phyloP scores from a whole-genome alignment of 2,329 filamentous ascomycete species.

The Hymenoscyphus albidus region DNA sequence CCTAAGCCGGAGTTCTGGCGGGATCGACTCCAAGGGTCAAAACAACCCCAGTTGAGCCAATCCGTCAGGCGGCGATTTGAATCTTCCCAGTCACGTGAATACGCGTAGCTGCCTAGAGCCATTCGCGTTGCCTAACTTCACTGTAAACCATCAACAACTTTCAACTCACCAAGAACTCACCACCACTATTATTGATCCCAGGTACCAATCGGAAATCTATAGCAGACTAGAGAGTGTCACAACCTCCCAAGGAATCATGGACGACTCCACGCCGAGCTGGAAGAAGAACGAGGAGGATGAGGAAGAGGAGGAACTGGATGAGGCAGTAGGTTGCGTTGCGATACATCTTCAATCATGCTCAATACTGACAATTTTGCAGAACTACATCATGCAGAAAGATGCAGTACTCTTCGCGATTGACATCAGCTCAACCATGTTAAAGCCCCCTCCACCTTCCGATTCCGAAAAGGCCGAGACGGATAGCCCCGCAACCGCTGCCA shows the following conservation, averaged over 20 bases:
- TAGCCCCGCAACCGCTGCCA: constrained; percentile 73
- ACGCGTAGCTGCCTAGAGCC: background rate
- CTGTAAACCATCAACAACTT: background rate
- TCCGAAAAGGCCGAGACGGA: constrained; percentile 76
- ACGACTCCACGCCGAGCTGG: constrained; percentile 23
- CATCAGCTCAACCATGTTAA: constrained; percentile 83
- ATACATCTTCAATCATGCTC: background rate
- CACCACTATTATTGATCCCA: too few relatives aligned
- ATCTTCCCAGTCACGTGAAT: background rate
- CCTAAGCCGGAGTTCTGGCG: background rate
- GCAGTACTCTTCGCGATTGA: constrained; percentile 97
- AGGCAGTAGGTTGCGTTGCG: constrained; percentile 45
- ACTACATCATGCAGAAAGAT: constrained; percentile 91
- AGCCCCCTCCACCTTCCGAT: constrained; percentile 56
- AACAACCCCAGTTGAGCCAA: background rate
- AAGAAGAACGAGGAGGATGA: constrained; percentile 57
- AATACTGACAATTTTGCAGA: constrained; percentile 44
- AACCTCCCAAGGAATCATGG: constrained; percentile 14
- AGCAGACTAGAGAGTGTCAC: background rate
- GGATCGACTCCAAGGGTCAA: background rate
- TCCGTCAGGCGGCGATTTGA: background rate
- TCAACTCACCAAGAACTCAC: background rate
- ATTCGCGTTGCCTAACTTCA: background rate
- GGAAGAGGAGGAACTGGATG: constrained; percentile 64
- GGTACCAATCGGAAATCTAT: background rate